Conservation (phyloP, 2,329 filamentous ascomycete genomes). For the Botrytis porri region DNA sequence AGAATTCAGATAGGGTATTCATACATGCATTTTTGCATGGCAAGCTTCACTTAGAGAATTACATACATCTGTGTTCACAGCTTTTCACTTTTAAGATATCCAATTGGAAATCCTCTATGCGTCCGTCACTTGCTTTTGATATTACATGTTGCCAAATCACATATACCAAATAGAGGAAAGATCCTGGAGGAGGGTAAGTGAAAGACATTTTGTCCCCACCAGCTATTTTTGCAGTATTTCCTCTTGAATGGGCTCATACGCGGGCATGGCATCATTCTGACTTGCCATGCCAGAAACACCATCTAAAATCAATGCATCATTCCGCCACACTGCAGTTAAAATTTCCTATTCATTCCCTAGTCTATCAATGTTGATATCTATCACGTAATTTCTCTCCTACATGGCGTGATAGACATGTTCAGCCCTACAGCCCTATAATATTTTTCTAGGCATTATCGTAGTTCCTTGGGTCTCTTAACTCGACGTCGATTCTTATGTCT, state of each 20-base stretch:
- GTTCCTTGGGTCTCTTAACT: background rate
- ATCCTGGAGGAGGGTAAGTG: background rate
- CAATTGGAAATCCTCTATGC: background rate
- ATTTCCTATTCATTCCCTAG: background rate
- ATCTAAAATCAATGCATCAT: background rate
- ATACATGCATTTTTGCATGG: background rate
- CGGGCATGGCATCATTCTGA: too few relatives aligned
- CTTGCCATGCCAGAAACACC: too few relatives aligned
- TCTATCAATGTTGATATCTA: background rate
- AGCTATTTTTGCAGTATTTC: background rate
- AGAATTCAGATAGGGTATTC: background rate
- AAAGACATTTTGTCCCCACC: background rate
- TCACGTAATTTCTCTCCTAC: background rate
- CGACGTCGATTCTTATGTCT: background rate
- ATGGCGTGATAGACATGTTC: background rate
- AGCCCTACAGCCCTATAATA: background rate
- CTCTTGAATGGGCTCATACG: too few relatives aligned
- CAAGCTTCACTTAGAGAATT: background rate
- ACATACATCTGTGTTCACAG: background rate
- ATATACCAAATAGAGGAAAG: background rate
- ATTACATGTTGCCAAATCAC: background rate
- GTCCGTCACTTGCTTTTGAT: background rate
- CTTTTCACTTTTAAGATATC: background rate
- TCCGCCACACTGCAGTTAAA: background rate
- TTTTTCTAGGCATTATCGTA: background rate